Conservation (phyloP, 148 eudicot species). For the Bassia scoparia region DNA sequence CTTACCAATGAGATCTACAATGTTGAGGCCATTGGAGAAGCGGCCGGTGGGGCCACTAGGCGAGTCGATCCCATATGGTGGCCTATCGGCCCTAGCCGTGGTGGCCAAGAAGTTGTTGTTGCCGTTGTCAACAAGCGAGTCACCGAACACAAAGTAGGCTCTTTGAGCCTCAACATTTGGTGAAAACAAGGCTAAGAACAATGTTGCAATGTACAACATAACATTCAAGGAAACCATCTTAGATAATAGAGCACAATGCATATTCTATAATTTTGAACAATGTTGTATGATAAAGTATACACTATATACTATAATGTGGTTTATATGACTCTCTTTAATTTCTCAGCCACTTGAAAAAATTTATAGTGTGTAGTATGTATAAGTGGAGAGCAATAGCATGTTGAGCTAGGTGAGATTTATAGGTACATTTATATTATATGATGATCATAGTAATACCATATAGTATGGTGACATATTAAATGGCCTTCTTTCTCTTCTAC, state of each 20-base stretch:
- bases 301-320: neutral
- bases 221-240: neutral
- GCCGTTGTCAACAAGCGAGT: constrained; percentile 72
- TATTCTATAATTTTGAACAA: neutral
- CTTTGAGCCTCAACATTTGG: constrained; percentile 40
- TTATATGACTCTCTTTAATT: no score
- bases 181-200: constrained; percentile 8
- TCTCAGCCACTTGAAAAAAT: no score
- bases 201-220: neutral
- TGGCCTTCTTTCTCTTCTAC: constrained; percentile 28
- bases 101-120: constrained; percentile 72
- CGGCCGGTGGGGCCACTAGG: constrained; percentile 72
- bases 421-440: constrained; percentile 6
- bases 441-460: constrained; percentile 13
- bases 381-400: neutral
- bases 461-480: constrained; percentile 22
- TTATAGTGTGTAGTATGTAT: neutral
- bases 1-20: constrained; percentile 63
- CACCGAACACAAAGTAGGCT: constrained; percentile 77
- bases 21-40: constrained; percentile 69
- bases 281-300: neutral
- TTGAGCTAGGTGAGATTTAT: constrained; percentile 14
- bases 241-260: constrained; percentile 11
- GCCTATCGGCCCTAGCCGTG: constrained; percentile 62
- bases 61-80: constrained; percentile 70